These are phyloP conservation scores for Ailanthus altissimus DNA, from an alignment of 345 rosid genomes.

Conservation along the genomic window DNA sequence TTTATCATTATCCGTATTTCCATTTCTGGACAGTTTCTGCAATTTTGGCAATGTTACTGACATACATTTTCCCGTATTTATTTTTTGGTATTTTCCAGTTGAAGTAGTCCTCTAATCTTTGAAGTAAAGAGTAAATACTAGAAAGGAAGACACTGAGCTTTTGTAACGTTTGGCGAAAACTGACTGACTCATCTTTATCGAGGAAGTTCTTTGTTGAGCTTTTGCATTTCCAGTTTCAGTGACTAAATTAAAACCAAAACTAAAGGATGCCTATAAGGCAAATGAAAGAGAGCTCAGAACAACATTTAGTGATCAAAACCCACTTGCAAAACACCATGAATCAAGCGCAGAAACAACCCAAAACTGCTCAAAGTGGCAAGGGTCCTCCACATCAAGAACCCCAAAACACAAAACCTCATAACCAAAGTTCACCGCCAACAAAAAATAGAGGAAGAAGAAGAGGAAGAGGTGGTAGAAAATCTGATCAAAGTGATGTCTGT, in stretches of 20 bases:
- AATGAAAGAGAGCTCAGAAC: slow-evolving; percentile 82
- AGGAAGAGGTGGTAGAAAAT: slow-evolving; percentile 92
- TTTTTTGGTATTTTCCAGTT: slow-evolving; percentile 23
- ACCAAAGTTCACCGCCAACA: slow-evolving; percentile 65
- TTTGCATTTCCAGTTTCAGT: slow-evolving; percentile 24
- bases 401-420: slow-evolving; percentile 41
- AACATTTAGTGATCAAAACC: slow-evolving; percentile 66
- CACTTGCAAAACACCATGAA: slow-evolving; percentile 61
- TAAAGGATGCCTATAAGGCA: slow-evolving; percentile 76
- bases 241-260: slow-evolving; percentile 13
- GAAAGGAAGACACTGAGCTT: slow-evolving; percentile 20
- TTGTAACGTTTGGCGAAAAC: slow-evolving; percentile 37
- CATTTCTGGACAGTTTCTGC: slow-evolving; percentile 32
- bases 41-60: slow-evolving; percentile 33
- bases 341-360: slow-evolving; percentile 55
- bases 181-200: slow-evolving; percentile 3
- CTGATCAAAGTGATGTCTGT: slow-evolving; percentile 84
- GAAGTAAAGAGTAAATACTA: slow-evolving; percentile 25
- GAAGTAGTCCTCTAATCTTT: slow-evolving; percentile 21
- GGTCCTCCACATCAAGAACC: slow-evolving; percentile 50
- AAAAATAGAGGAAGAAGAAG: slow-evolving; percentile 78
- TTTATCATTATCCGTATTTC: slow-evolving; percentile 29
- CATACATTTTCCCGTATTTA: slow-evolving; percentile 39
- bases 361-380: slow-evolving; percentile 72
- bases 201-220: slow-evolving; percentile 14